phyloP scores from a whole-genome alignment of 2,329 filamentous ascomycete genomes.

The Xylariaceae sp. region DNA sequence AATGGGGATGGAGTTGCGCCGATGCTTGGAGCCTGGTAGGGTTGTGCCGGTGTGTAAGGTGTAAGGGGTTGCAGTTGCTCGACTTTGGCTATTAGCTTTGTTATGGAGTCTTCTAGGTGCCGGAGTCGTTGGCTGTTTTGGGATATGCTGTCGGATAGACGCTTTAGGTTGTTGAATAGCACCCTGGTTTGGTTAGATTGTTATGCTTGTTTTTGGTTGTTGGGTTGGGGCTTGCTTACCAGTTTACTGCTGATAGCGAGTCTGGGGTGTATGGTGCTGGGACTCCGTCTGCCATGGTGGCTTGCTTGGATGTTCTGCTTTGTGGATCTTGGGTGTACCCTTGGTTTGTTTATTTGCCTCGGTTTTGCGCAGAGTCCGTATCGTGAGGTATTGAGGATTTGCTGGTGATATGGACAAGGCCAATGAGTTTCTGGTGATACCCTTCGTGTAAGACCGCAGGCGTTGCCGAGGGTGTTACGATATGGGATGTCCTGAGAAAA shows the following conservation, averaged over 20 bases:
- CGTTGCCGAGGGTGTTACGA: too few species aligned
- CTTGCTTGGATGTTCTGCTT: too few species aligned
- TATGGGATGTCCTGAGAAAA: neutral
- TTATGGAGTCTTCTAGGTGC: neutral
- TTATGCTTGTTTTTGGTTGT: neutral
- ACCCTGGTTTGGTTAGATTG: neutral
- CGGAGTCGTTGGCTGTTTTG: neutral
- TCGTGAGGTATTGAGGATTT: too few species aligned
- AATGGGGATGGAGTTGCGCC: too few species aligned
- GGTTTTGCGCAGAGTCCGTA: too few species aligned
- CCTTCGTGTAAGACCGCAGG: too few species aligned
- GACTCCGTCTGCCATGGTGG: neutral
- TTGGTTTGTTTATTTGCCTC: neutral
- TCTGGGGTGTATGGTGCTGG: neutral
- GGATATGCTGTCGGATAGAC: neutral
- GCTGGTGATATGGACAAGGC: neutral
- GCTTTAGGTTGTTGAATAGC: constrained; percentile 1
- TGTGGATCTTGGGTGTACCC: too few species aligned
- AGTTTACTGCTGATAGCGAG: neutral
- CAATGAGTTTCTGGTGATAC: too few species aligned
- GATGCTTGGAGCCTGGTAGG: too few species aligned
- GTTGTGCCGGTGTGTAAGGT: too few species aligned
- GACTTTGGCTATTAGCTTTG: neutral
- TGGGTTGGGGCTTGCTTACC: neutral
- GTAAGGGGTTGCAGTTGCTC: neutral